Evolutionary conservation across 768 basidiomycete species (phyloP).

Genomic region (Xanthoconium stramineum): DNA sequence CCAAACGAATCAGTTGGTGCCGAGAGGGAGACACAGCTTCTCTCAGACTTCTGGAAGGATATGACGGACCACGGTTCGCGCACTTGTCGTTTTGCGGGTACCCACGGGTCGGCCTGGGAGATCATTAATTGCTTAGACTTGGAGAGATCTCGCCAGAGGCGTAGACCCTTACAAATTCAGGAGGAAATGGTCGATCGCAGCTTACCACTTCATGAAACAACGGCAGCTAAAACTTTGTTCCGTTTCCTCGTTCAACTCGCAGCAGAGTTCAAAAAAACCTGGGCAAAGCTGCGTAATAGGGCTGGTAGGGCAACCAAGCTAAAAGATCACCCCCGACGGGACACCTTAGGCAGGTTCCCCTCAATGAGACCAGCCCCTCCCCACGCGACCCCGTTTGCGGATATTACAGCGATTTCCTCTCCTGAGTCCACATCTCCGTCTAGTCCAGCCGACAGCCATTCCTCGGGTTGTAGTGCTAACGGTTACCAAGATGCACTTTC

Average conservation of each 20-base stretch:
- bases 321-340: background rate
- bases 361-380: background rate
- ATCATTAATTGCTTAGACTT: conserved; percentile 8
- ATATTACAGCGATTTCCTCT: background rate
- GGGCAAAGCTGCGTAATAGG: background rate
- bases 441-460: background rate
- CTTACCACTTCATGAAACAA: conserved; percentile 2
- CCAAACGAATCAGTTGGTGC: background rate
- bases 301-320: background rate
- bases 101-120: conserved; percentile 11
- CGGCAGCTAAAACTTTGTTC: conserved; percentile 16
- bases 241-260: background rate
- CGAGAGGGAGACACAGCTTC: conserved; percentile 13
- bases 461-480: conserved; percentile 1
- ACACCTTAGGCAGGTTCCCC: background rate
- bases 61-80: conserved; percentile 13
- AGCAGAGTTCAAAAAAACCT: conserved; percentile 1
- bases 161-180: conserved; percentile 12
- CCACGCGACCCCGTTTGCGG: background rate
- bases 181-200: conserved; percentile 12
- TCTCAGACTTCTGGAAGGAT: conserved; percentile 9
- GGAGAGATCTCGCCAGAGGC: background rate
- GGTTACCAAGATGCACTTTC: background rate
- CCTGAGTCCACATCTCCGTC: background rate
- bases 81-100: conserved; percentile 10